Conservation (phyloP, 257 asterid species). For the Marsdenia floribunda region DNA sequence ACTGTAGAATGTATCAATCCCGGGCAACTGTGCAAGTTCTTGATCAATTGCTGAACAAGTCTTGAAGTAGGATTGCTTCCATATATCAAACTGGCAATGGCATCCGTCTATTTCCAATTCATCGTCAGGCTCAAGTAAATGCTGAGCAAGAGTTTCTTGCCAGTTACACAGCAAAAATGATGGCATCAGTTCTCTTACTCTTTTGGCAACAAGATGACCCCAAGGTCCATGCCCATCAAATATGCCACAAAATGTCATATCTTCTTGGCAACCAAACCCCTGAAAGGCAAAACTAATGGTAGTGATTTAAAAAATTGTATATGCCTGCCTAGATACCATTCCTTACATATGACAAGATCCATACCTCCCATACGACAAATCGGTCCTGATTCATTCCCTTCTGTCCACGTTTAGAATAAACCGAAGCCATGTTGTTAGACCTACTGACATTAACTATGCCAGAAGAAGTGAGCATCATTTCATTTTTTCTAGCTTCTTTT, state of each 20-base stretch:
- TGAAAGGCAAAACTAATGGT: slow-evolving; percentile 8
- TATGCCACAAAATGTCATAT: slow-evolving; percentile 65
- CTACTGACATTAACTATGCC: slow-evolving; percentile 32
- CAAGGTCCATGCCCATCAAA: slow-evolving; percentile 87
- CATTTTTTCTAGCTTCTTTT: slow-evolving; percentile 58
- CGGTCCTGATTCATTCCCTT: slow-evolving; percentile 73
- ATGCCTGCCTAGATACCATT: background rate
- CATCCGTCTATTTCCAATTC: slow-evolving; percentile 23
- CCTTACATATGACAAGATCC: background rate
- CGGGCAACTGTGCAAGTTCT: slow-evolving; percentile 41
- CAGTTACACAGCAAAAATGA: slow-evolving; percentile 48
- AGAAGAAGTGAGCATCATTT: slow-evolving; percentile 50
- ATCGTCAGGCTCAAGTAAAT: slow-evolving; percentile 20
- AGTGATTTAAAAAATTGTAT: background rate
- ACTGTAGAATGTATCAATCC: slow-evolving; percentile 60
- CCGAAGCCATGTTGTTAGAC: slow-evolving; percentile 29
- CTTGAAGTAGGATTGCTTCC: slow-evolving; percentile 55
- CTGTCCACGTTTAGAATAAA: slow-evolving; percentile 54
- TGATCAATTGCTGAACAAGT: slow-evolving; percentile 66
- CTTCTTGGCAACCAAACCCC: slow-evolving; percentile 79
- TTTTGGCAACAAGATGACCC: slow-evolving; percentile 69
- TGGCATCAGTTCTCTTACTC: slow-evolving; percentile 55
- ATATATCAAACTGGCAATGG: slow-evolving; percentile 35
- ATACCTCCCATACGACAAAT: slow-evolving; percentile 63
- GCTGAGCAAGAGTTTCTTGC: slow-evolving; percentile 52